These are phyloP conservation scores for Emergomyces africanus DNA, from an alignment of 2,329 filamentous ascomycete genomes.

Conservation along the genomic window DNA sequence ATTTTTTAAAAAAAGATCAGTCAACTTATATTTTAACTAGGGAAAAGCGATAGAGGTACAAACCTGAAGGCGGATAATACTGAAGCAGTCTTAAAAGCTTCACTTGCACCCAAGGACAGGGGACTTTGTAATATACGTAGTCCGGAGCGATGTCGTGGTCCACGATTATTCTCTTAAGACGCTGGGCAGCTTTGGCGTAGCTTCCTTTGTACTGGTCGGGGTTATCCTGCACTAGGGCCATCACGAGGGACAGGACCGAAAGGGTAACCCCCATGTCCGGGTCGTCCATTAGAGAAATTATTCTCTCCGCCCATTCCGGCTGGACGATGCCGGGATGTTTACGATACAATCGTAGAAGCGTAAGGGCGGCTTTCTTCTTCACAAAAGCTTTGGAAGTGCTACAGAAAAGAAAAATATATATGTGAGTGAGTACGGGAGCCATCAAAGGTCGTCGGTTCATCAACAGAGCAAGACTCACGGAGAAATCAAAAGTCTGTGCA, in stretches of 20 bases:
- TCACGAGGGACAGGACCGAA: conserved; percentile 89
- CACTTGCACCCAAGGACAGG: conserved; percentile 95
- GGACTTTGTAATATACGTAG: conserved; percentile 99
- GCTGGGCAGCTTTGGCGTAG: conserved; percentile 83
- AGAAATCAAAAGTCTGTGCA: conserved; percentile 86
- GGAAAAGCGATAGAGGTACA: conserved; percentile 13
- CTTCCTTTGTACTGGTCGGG: conserved; percentile 89
- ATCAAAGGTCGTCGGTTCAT: neutral
- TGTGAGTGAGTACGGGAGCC: neutral
- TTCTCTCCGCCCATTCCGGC: conserved; percentile 92
- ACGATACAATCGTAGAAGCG: conserved; percentile 81
- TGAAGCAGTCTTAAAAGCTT: conserved; percentile 85
- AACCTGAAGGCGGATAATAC: conserved; percentile 90
- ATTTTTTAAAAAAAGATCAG: conserved; percentile 3
- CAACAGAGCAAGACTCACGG: conserved; percentile 48
- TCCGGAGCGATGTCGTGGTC: conserved; percentile 81
- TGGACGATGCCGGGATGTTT: conserved; percentile 92
- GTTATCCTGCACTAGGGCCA: conserved; percentile 87
- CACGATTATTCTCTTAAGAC: conserved; percentile 78
- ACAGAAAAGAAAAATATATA: neutral
- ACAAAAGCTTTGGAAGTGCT: conserved; percentile 89
- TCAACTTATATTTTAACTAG: conserved; percentile 3
- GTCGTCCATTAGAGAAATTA: conserved; percentile 98
- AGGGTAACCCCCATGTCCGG: conserved; percentile 84
- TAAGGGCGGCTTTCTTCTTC: conserved; percentile 97